Evolutionary conservation across 2,329 filamentous ascomycete species (phyloP).

Genomic region (Trichophyton verrucosum): DNA sequence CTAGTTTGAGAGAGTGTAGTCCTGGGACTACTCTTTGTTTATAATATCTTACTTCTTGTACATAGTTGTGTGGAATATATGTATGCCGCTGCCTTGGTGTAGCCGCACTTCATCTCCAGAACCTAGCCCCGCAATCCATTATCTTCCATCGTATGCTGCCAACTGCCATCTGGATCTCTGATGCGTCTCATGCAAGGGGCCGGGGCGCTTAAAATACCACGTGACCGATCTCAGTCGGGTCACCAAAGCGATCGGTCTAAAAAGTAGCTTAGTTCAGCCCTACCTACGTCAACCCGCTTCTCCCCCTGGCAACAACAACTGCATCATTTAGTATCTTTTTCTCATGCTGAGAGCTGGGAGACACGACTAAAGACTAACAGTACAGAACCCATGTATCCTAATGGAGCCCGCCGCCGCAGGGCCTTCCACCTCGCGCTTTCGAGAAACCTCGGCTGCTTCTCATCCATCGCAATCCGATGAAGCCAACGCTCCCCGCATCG

Average conservation of each 20-base stretch:
- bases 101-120: too few relatives aligned
- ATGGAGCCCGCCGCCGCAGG: conserved; percentile 7
- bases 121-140: too few relatives aligned
- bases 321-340: not conserved
- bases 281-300: not conserved
- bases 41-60: not conserved
- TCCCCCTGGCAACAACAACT: not conserved
- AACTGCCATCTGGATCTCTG: not conserved
- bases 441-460: not conserved
- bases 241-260: not conserved
- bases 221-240: not conserved
- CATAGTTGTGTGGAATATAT: not conserved
- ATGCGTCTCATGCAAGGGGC: not conserved
- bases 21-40: not conserved
- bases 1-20: not conserved
- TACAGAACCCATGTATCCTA: conserved; percentile 5
- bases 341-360: not conserved
- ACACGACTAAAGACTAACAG: not conserved
- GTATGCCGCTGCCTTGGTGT: not conserved
- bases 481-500: conserved; percentile 8
- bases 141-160: not conserved
- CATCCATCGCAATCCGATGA: not conserved
- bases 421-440: not conserved
- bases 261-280: conserved; percentile 1
- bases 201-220: not conserved